Evolutionary conservation across 345 rosid genomes (phyloP).

Genomic region (Adansonia digitata): DNA sequence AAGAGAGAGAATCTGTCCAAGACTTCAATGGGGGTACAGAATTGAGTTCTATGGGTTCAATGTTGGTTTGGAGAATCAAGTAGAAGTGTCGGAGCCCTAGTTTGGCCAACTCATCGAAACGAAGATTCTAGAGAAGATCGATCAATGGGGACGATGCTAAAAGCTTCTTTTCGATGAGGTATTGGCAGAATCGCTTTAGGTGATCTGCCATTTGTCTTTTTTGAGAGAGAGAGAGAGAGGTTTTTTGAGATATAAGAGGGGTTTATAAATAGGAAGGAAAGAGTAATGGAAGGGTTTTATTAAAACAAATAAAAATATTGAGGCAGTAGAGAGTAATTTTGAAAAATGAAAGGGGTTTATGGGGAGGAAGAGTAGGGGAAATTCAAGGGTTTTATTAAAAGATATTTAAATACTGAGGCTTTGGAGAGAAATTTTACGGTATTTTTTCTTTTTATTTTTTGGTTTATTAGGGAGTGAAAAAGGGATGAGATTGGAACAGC

Average conservation of each 20-base stretch:
- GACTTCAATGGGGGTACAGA: constrained; percentile 29
- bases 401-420: not conserved
- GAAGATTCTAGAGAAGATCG: constrained; percentile 57
- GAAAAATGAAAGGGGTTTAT: not conserved
- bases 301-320: no score
- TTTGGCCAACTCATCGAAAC: constrained; percentile 51
- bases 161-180: constrained; percentile 42
- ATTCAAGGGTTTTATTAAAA: not conserved
- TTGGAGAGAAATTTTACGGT: not conserved
- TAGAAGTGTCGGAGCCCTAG: constrained; percentile 53
- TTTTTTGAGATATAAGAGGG: no score
- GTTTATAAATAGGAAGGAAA: no score
- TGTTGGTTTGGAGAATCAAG: constrained; percentile 38
- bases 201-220: constrained; percentile 48
- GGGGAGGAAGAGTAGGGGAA: not conserved
- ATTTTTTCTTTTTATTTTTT: not conserved
- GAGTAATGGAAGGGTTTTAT: no score
- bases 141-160: constrained; percentile 28
- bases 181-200: constrained; percentile 55
- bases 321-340: not conserved
- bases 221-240: constrained; percentile 1
- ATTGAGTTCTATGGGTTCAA: constrained; percentile 33
- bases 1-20: constrained; percentile 67
- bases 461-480: not conserved
- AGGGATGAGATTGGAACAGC: no score